Base-by-base conservation (phyloP, 805 yeast genomes). In the Lachancea sp. region DNA sequence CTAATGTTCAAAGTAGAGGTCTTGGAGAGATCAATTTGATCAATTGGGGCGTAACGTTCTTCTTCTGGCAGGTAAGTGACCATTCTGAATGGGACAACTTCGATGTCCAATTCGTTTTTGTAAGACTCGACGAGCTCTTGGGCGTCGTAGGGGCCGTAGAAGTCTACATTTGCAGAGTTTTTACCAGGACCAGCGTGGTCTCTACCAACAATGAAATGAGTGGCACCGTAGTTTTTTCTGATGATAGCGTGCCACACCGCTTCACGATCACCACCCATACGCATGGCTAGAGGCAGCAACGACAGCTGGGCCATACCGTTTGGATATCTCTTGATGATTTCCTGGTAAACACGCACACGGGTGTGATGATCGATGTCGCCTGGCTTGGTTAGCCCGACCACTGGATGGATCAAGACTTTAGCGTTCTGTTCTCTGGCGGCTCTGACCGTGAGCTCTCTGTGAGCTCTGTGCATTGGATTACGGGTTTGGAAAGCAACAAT, bases 401-500 rank as follows among this genome's bases (percentile, higher is more conserved):
- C 98, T 3, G 98, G 98, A 68, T 90, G 98, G 60, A 90, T 88
- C 67, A 90, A 75, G 45, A 90, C 83, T 53, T 85, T 83, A 38
- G 91, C 89, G 54, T 88, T 83, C 55, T 88, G 80, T 55, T 86
- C 93, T 59, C 89, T 79, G n/a, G 98, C 97, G 31, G 97, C 98
- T 58, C 97, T 79, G 38, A 90, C 95, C 13, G 98, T 90, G 60
- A 90, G 74, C 68, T 90, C 98, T 66, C 97, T 79, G 68, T 90
- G 98, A 29, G 98, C 98, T 66, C 98, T 81, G 69, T 90, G 98
- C 97, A 90, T 91, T 55, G 98, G 98, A 72, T 90, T 90, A 73
- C 98, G 80, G 36, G 98, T 90, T 72, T 90, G 98, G 82, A 90
- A 90, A 29, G 98, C 98, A 39, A 90, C 98, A 45, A 90, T 85